A percentile compares a stretch with the other conserved stretches of the same genome.
Conservation (phyloP, 2,329 filamentous ascomycete genomes). For the Pseudofabraea citricarpa region DNA sequence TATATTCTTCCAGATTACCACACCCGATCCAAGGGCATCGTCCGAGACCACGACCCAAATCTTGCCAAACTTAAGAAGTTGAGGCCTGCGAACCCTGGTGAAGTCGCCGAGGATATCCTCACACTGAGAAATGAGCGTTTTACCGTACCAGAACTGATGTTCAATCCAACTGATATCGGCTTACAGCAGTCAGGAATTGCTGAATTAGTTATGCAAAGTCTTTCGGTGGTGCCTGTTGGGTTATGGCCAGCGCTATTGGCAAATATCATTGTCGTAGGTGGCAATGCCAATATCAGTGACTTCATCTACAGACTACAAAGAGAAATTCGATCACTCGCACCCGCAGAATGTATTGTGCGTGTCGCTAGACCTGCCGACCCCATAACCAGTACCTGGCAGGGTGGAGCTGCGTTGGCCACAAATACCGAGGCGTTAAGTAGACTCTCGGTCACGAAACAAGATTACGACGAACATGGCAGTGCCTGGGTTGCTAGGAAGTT, state of each 20-base stretch:
- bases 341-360: conserved; percentile 72
- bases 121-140: conserved; percentile 92
- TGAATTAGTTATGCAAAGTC: conserved; percentile 74
- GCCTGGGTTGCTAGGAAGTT: too few species aligned
- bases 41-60: conserved; percentile 72
- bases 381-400: conserved; percentile 77
- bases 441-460: too few species aligned
- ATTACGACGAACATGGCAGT: too few species aligned
- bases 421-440: conserved; percentile 59
- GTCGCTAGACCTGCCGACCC: conserved; percentile 68
- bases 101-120: conserved; percentile 68
- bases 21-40: conserved; percentile 55
- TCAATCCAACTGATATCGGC: conserved; percentile 80
- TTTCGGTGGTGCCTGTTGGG: conserved; percentile 71
- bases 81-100: conserved; percentile 35
- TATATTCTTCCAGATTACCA: conserved; percentile 86
- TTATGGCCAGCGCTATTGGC: conserved; percentile 79
- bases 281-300: conserved; percentile 73
- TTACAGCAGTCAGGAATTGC: conserved; percentile 78
- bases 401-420: conserved; percentile 70
- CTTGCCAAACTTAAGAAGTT: conserved; percentile 47
- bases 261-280: conserved; percentile 86
- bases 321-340: conserved; percentile 67
- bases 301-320: conserved; percentile 75
- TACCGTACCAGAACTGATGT: conserved; percentile 81